Conservation (phyloP, 495 filamentous ascomycete species). For the Parachaetomium inaequale region DNA sequence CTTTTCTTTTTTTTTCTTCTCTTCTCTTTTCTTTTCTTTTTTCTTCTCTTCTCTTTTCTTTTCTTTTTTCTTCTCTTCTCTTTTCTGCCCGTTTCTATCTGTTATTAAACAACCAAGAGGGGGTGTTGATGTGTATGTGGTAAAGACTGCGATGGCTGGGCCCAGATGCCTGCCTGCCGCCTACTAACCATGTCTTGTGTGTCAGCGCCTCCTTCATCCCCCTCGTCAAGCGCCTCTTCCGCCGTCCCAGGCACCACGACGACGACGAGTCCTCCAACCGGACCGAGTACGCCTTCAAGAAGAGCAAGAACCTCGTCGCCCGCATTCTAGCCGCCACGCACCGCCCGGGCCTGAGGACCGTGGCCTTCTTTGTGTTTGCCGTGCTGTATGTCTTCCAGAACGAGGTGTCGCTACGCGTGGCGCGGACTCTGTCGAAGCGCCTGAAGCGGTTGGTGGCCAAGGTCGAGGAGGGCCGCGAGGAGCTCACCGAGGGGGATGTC, state of each 20-base stretch:
- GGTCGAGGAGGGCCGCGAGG: slow-evolving; percentile 41
- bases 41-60: background rate
- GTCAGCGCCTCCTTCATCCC: slow-evolving; percentile 40
- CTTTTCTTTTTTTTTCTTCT: background rate
- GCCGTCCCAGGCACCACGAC: slow-evolving; percentile 25
- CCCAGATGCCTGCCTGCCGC: no score
- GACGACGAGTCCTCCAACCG: slow-evolving; percentile 32
- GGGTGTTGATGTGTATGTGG: background rate
- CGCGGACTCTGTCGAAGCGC: slow-evolving; percentile 37
- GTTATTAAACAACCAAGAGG: no score
- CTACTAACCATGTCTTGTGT: background rate
- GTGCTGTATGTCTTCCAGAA: slow-evolving; percentile 47
- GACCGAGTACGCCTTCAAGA: slow-evolving; percentile 47
- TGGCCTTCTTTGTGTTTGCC: slow-evolving; percentile 47
- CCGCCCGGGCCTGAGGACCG: slow-evolving; percentile 39
- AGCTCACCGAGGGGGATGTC: slow-evolving; percentile 40
- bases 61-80: background rate
- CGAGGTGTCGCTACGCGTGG: slow-evolving; percentile 45
- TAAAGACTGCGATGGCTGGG: background rate
- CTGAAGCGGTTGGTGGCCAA: slow-evolving; percentile 40
- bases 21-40: background rate
- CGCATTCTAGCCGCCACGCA: slow-evolving; percentile 38
- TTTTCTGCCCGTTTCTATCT: no score
- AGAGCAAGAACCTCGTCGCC: slow-evolving; percentile 40
- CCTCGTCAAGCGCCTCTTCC: slow-evolving; percentile 41